Conservation (phyloP, 805 yeast species). For the Wickerhamomyces ciferrii region DNA sequence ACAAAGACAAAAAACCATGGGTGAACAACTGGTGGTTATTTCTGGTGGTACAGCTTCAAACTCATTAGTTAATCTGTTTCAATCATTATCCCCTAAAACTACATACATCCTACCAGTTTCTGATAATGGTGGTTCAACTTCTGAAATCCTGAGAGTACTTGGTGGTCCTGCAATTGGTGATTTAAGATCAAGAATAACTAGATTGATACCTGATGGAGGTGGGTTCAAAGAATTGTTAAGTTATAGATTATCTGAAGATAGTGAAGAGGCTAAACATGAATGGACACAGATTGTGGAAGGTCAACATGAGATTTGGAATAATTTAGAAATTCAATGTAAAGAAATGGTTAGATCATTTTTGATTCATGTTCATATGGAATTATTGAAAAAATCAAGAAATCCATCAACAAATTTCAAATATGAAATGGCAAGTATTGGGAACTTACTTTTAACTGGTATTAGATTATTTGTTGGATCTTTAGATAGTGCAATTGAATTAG, state of each 20-base stretch:
- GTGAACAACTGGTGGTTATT: slow-evolving; percentile 28
- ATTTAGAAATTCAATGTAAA: slow-evolving; percentile 49
- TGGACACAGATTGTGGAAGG: slow-evolving; percentile 84
- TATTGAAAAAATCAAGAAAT: slow-evolving; percentile 60
- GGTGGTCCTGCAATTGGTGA: slow-evolving; percentile 98
- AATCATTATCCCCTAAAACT: slow-evolving; percentile 34
- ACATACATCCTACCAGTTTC: slow-evolving; percentile 76
- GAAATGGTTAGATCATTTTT: slow-evolving; percentile 75
- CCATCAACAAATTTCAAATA: slow-evolving; percentile 57
- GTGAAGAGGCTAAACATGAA: slow-evolving; percentile 51
- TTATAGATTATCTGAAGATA: slow-evolving; percentile 44
- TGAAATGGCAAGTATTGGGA: slow-evolving; percentile 81
- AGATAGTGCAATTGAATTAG: slow-evolving; percentile 77
- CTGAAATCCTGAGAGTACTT: slow-evolving; percentile 76
- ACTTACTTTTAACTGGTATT: slow-evolving; percentile 76
- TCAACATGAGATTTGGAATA: slow-evolving; percentile 61
- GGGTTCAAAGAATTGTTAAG: slow-evolving; percentile 31
- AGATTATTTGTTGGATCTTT: slow-evolving; percentile 78
- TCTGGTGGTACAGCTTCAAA: slow-evolving; percentile 91
- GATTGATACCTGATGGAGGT: slow-evolving; percentile 56
- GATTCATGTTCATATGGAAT: slow-evolving; percentile 72
- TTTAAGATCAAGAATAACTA: slow-evolving; percentile 71
- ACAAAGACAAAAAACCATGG: neutral
- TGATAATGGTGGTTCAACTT: slow-evolving; percentile 94
- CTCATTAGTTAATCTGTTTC: slow-evolving; percentile 57